A percentile compares a stretch with the other conserved stretches of the same genome.
Conservation (phyloP, 2,329 filamentous ascomycete species). For the Beauveria sp. region DNA sequence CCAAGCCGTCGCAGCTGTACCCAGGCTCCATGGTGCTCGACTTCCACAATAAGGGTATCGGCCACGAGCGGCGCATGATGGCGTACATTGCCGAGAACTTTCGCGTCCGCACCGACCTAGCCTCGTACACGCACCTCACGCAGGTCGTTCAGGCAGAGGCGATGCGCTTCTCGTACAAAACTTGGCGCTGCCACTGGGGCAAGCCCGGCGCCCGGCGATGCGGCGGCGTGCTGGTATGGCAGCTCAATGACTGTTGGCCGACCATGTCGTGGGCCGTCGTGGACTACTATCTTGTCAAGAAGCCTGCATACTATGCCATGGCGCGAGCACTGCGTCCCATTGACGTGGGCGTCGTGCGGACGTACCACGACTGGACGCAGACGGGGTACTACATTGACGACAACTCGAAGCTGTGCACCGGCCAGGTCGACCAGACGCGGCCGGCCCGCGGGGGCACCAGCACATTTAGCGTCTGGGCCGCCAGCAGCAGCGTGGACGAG, state of each 20-base stretch:
- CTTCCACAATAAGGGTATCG: constrained; percentile 77
- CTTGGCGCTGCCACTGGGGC: constrained; percentile 57
- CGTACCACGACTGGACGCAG: constrained; percentile 35
- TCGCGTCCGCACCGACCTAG: constrained; percentile 45
- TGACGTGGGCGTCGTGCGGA: constrained; percentile 47
- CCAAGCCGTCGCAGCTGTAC: constrained; percentile 39
- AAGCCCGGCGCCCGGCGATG: constrained; percentile 49
- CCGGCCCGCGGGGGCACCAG: constrained; percentile 25
- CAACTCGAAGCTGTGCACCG: constrained; percentile 20
- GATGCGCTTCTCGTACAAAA: constrained; percentile 42
- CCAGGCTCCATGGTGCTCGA: constrained; percentile 68
- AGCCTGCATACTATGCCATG: constrained; percentile 47
- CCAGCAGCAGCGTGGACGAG: constrained; percentile 23
- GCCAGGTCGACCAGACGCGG: constrained; percentile 33
- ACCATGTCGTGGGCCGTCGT: constrained; percentile 59
- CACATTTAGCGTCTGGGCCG: constrained; percentile 38
- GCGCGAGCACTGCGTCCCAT: constrained; percentile 52
- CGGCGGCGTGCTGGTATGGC: constrained; percentile 60
- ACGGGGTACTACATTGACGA: constrained; percentile 15
- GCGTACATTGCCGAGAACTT: constrained; percentile 74
- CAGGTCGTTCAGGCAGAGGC: constrained; percentile 48
- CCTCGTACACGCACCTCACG: constrained; percentile 69
- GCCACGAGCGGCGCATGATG: constrained; percentile 66
- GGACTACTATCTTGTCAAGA: constrained; percentile 56
- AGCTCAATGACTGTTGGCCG: constrained; percentile 65